Conservation (phyloP, 2,329 filamentous ascomycete genomes). For the Paradendryphiella salina region DNA sequence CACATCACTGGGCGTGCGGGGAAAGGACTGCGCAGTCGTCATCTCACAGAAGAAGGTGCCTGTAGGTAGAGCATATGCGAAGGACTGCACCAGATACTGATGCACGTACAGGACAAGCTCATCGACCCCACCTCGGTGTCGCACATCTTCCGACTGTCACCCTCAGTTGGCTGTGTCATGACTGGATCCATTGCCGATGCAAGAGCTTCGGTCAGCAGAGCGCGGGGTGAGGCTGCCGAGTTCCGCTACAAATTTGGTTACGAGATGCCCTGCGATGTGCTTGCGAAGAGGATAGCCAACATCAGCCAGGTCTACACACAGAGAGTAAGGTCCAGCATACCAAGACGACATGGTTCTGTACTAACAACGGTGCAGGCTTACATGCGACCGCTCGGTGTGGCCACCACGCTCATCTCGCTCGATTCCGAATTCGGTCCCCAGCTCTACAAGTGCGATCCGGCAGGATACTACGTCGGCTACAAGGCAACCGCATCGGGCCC, state of each 20-base stretch:
- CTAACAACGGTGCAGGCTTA: slow-evolving; percentile 68
- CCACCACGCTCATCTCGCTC: slow-evolving; percentile 90
- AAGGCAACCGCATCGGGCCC: slow-evolving; percentile 96
- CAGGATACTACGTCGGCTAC: slow-evolving; percentile 97
- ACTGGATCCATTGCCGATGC: slow-evolving; percentile 98
- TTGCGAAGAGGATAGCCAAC: slow-evolving; percentile 96
- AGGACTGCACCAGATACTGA: slow-evolving; percentile 14
- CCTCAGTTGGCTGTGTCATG: slow-evolving; percentile 96
- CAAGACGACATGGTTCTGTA: slow-evolving; percentile 4
- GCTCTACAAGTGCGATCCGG: slow-evolving; percentile 97
- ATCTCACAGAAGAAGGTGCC: slow-evolving; percentile 99
- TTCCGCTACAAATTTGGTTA: slow-evolving; percentile 99
- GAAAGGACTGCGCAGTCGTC: slow-evolving; percentile 96
- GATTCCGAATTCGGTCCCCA: slow-evolving; percentile 92
- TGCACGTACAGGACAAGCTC: slow-evolving; percentile 78
- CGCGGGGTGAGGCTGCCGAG: slow-evolving; percentile 92
- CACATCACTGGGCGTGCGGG: slow-evolving; percentile 92
- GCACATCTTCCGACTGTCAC: slow-evolving; percentile 95
- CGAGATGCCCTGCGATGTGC: slow-evolving; percentile 97
- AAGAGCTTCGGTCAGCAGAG: slow-evolving; percentile 86
- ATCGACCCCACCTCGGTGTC: slow-evolving; percentile 97
- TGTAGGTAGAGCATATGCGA: slow-evolving; percentile 60
- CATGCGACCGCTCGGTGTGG: slow-evolving; percentile 96
- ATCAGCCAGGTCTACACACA: slow-evolving; percentile 99
- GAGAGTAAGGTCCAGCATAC: slow-evolving; percentile 62